Conservation (phyloP, 2,329 filamentous ascomycete species). For the Cladosporium velox region DNA sequence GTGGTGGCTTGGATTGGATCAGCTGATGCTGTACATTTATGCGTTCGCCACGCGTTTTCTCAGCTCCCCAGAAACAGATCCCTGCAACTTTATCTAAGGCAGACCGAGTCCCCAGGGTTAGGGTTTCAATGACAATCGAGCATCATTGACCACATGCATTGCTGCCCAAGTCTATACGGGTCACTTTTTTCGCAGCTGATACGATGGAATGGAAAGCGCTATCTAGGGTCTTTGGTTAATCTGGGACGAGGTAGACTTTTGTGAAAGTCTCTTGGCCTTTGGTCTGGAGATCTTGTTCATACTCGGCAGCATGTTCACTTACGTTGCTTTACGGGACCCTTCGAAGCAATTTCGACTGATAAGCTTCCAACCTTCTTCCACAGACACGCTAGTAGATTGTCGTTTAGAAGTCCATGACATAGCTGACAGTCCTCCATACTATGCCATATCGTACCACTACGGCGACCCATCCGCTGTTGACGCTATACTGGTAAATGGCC, state of each 20-base stretch:
- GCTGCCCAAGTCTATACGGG: background rate
- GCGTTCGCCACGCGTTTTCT: background rate
- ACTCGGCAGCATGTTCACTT: background rate
- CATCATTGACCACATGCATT: background rate
- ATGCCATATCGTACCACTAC: constrained; percentile 2
- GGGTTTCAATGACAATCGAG: background rate
- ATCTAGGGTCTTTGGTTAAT: background rate
- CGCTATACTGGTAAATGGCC: background rate
- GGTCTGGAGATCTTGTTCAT: background rate
- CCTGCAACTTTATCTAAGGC: background rate
- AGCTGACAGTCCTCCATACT: background rate
- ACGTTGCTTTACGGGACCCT: background rate
- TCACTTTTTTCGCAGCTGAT: background rate
- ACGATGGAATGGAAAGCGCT: background rate
- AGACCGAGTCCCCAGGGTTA: background rate
- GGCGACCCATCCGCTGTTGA: background rate
- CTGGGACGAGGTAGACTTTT: background rate
- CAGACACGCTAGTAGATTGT: background rate
- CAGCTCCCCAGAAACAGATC: background rate
- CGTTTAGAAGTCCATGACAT: background rate
- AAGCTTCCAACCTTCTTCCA: background rate
- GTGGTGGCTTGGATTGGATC: background rate
- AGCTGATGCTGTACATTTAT: background rate
- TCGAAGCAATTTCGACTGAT: background rate
- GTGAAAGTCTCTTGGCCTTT: background rate